phyloP scores from a whole-genome alignment of 1,139 yeast genomes.

The Hyphopichia pseudoburtonii region DNA sequence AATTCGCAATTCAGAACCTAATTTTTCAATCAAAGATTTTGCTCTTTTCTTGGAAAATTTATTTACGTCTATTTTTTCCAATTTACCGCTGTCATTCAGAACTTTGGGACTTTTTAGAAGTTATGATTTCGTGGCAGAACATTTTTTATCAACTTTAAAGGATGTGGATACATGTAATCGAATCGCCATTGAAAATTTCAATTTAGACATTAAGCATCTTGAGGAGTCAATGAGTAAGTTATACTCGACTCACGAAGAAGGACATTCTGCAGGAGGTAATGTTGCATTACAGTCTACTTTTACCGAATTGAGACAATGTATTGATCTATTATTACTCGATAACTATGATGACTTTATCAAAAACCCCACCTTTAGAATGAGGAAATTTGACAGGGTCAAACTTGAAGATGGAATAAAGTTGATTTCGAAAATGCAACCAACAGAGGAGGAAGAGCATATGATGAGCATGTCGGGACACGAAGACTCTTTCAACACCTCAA shows the following conservation, averaged over 20 bases:
- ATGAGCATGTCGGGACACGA: slow-evolving; percentile 11
- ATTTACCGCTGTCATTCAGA: slow-evolving; percentile 75
- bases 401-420: slow-evolving; percentile 42
- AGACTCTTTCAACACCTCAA: slow-evolving; percentile 19
- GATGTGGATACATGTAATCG: slow-evolving; percentile 42
- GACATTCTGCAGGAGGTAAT: slow-evolving; percentile 10
- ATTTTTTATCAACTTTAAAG: slow-evolving; percentile 62
- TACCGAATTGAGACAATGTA: slow-evolving; percentile 45
- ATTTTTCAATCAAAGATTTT: slow-evolving; percentile 76
- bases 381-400: slow-evolving; percentile 42
- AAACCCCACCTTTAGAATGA: slow-evolving; percentile 40
- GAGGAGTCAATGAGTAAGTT: slow-evolving; percentile 41
- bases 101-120: slow-evolving; percentile 81
- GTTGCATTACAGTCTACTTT: slow-evolving; percentile 48
- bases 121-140: slow-evolving; percentile 78
- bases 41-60: slow-evolving; percentile 85
- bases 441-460: slow-evolving; percentile 13
- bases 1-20: slow-evolving; percentile 57
- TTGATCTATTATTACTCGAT: slow-evolving; percentile 40
- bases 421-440: slow-evolving; percentile 36
- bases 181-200: slow-evolving; percentile 44
- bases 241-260: slow-evolving; percentile 20
- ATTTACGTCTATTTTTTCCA: slow-evolving; percentile 83
- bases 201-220: slow-evolving; percentile 41
- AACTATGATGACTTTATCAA: slow-evolving; percentile 40